These are phyloP conservation scores for Gossypium trilobum DNA, from an alignment of 441 rosid species.

Conservation along the genomic window DNA sequence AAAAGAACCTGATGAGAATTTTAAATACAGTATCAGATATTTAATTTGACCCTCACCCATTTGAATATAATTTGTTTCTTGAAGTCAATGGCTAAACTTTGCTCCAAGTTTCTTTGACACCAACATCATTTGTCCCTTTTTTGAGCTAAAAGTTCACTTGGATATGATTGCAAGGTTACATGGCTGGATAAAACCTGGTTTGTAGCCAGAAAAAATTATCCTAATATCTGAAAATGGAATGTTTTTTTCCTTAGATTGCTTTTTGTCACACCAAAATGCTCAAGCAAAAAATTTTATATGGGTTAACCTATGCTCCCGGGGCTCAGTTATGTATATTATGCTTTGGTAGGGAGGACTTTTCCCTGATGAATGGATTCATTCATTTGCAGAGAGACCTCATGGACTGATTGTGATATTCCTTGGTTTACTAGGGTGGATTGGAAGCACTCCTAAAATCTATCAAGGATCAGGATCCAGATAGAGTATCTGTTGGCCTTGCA, in stretches of 20 bases:
- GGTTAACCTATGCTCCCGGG: background rate
- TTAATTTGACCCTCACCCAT: background rate
- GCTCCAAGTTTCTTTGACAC: background rate
- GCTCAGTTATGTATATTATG: background rate
- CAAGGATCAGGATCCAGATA: slow-evolving; percentile 88
- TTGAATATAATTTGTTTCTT: background rate
- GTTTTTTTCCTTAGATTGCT: background rate
- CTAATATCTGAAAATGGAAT: background rate
- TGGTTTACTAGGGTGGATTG: slow-evolving; percentile 64
- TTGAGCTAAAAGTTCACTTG: background rate
- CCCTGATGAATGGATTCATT: slow-evolving; percentile 7
- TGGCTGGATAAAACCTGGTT: background rate
- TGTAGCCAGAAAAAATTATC: background rate
- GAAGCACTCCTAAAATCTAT: slow-evolving; percentile 59
- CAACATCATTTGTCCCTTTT: background rate
- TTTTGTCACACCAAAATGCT: background rate
- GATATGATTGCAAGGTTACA: background rate
- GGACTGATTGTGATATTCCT: slow-evolving; percentile 16
- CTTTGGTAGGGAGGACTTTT: slow-evolving; percentile 3
- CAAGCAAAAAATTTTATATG: background rate
- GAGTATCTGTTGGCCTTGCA: slow-evolving; percentile 76
- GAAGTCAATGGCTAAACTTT: background rate
- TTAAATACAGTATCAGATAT: background rate
- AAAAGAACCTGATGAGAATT: background rate
- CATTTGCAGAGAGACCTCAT: slow-evolving; percentile 16